A percentile compares a stretch with the other conserved stretches of the same genome.
phyloP scores from a whole-genome alignment of 2,329 filamentous ascomycete species.

The Sclerotinia minor region DNA sequence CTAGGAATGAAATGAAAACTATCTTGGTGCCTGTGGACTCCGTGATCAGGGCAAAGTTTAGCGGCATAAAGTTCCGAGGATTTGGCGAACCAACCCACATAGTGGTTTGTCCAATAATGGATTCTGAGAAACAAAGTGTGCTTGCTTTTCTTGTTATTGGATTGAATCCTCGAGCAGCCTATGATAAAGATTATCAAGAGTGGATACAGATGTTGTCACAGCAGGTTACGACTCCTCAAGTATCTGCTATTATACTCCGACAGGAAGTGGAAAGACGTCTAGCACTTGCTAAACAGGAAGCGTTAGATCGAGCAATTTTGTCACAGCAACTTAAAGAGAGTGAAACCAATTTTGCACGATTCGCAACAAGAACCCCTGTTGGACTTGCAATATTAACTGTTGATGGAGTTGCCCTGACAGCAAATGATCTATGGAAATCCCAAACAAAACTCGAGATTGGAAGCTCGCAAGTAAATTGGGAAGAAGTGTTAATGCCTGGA shows the following conservation, averaged over 20 bases:
- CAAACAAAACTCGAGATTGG: conserved; percentile 25
- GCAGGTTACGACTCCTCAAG: conserved; percentile 63
- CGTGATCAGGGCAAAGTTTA: conserved; percentile 51
- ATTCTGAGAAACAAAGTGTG: conserved; percentile 64
- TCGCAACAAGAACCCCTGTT: conserved; percentile 71
- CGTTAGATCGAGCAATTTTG: conserved; percentile 65
- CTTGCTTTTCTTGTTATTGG: conserved; percentile 44
- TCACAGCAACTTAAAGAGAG: conserved; percentile 63
- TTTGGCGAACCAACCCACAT: conserved; percentile 68
- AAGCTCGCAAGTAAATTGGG: conserved; percentile 12
- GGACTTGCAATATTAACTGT: conserved; percentile 70
- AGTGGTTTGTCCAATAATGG: conserved; percentile 77
- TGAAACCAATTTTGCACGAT: conserved; percentile 65
- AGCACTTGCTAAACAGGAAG: conserved; percentile 49
- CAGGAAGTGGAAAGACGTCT: conserved; percentile 4
- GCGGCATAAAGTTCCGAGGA: conserved; percentile 66
- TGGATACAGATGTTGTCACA: conserved; percentile 43
- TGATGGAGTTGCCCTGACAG: conserved; percentile 50
- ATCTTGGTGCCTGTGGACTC: conserved; percentile 63
- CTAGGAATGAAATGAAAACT: conserved; percentile 65
- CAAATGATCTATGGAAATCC: conserved; percentile 29
- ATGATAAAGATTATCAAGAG: conserved; percentile 70
- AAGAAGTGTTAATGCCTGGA: conserved; percentile 13
- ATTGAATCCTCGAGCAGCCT: conserved; percentile 74
- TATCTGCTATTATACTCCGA: conserved; percentile 63